Conservation (phyloP, 2,329 filamentous ascomycete species). For the Magnaporthiopsis incrustans region DNA sequence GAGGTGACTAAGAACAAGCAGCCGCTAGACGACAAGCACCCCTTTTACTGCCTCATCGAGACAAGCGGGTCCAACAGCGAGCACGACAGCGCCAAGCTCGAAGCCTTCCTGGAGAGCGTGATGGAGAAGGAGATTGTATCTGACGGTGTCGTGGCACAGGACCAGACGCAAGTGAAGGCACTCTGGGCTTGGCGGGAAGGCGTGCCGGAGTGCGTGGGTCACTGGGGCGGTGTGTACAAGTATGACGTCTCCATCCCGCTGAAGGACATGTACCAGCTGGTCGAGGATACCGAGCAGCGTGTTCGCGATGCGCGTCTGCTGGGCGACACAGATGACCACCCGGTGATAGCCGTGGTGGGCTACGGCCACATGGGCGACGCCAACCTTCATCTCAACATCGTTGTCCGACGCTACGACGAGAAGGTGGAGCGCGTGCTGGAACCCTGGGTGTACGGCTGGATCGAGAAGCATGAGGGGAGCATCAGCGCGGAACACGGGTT, state of each 20-base stretch:
- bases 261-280: constrained; percentile 75
- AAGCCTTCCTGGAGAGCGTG: constrained; percentile 79
- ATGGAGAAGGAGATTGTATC: constrained; percentile 80
- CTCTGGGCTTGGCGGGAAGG: constrained; percentile 93
- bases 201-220: constrained; percentile 79
- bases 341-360: constrained; percentile 83
- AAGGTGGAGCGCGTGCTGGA: constrained; percentile 80
- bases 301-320: constrained; percentile 69
- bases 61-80: constrained; percentile 92
- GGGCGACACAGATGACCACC: constrained; percentile 64
- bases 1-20: constrained; percentile 67
- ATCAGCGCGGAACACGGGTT: constrained; percentile 96
- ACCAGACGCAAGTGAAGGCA: constrained; percentile 78
- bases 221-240: constrained; percentile 95
- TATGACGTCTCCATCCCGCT: constrained; percentile 96
- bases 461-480: constrained; percentile 76
- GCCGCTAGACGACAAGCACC: constrained; percentile 75
- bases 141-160: constrained; percentile 87
- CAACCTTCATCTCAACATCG: constrained; percentile 89
- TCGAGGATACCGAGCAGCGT: constrained; percentile 72
- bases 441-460: constrained; percentile 98
- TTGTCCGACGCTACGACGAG: constrained; percentile 75
- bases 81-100: constrained; percentile 87
- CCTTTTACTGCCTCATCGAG: constrained; percentile 95
- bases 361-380: constrained; percentile 98